Base-by-base conservation (phyloP, 2,329 filamentous ascomycete species). In the Metarhizium album region DNA sequence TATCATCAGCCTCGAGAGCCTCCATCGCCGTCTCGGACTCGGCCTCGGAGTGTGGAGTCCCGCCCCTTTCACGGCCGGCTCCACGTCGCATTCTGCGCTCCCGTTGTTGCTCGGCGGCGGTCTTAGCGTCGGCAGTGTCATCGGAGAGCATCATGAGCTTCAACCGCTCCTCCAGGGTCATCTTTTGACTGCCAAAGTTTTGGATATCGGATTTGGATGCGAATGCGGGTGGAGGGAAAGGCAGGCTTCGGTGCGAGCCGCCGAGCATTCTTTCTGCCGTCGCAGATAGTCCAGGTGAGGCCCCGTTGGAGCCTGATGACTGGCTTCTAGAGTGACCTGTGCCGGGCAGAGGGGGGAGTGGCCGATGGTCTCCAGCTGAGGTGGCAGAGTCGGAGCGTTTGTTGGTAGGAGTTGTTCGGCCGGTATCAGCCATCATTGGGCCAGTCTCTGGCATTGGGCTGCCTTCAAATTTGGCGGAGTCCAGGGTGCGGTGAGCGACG, bases 141-240 rank as follows among this genome's bases (percentile, higher is more conserved):
- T 86, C 80, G 18, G 87, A 87, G 45, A 90, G 78, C 83, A 91
- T 90, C 87, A 96, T 93, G 46, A 95, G 76, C 61, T 85, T 84
- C 48, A 96, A 73, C 45, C 90, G 79, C 63, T 96, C 90, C 63
- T 95, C 89, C 3, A 95, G 74, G 0, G 89, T 81, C 82, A 95
- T 89, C 54, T 82, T 86, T 51, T 78, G 77, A 55, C 83, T 83
- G 48, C 82, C 82, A 63, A 93, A 84, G 59, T 79, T 86, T 51
- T 87, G 80, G 31, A 90, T 82, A 53, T 96, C 90, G 3, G 83
- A 76, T 66, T 90, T 94, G 61, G 79, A 85, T 37, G 80, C 74
- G 9, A 61, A 61, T 3, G 84, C 82, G 4, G 85, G 78, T 4
- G 89, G 87, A 23, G 86, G 86, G 1, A 84, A 80, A 0, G 88